Evolutionary conservation across 306 rosid genomes (phyloP), one percentile per base, ranked within the genome.

Genomic region (Amphicarpaea edgeworthii): DNA sequence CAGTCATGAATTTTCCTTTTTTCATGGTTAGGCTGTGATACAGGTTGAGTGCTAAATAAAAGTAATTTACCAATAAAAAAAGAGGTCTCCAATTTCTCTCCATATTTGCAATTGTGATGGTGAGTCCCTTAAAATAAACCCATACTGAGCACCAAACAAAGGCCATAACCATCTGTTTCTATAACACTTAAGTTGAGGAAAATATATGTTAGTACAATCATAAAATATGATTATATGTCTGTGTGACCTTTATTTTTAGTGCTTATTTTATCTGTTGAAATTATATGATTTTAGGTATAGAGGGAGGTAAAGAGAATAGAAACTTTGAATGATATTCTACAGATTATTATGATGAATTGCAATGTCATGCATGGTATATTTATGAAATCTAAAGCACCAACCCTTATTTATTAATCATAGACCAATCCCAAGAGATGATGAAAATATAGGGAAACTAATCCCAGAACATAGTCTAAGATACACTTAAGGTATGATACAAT

Each of bases 211-310:
- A 9, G 53, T 8, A 10, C 34, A 50, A 7, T 63, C 20, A 37
- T 60, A 38, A 46, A 23, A 17, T 49, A 34, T 16, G 57, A 49
- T 61, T 78, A 61, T 46, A 37, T 78, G 50, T 42, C 20, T 57
- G 20, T 26, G 12, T 71, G 65, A 47, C 72, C 76, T 77, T 77
- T 24, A 12, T 30, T 59, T 37, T 43, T 24, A 46, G 53, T 23
- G 34, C 63, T 49, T 40, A 19, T 43, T 68, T 16, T 11, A 34
- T 62, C 5, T 40, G 28, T 62, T 37, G 28, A 16, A 37, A 34
- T n/a, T 37, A 11, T 62, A 16, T 3, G 28, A n/a, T 32, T 62
- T 62, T 62, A 34, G n/a, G 47, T 62, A 19, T 37, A 32, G 14
- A 17, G 16, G 28, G 28, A 17, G 47, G n/a, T n/a, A 34, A 60